These are phyloP conservation scores for Cenococcum geophilum DNA, from an alignment of 495 filamentous ascomycete genomes.

Conservation along the genomic window DNA sequence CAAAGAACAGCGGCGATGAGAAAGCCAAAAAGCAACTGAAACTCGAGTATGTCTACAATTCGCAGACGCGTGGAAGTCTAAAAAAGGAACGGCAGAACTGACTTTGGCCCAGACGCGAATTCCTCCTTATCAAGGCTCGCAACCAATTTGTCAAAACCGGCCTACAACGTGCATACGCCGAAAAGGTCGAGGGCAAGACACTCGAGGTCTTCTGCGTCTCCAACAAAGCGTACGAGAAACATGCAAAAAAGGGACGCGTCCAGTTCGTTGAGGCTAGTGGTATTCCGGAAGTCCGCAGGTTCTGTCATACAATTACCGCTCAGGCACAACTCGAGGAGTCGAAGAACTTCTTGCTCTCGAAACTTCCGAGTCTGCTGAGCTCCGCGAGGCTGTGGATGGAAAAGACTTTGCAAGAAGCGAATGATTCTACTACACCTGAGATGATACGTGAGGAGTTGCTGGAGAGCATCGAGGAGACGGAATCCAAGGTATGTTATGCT, in stretches of 20 bases:
- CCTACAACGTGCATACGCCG: conserved; percentile 21
- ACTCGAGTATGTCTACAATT: conserved; percentile 2
- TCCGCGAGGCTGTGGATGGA: too few species aligned
- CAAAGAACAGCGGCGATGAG: conserved; percentile 18
- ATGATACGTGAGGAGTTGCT: not conserved
- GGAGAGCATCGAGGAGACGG: not conserved
- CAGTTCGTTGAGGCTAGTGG: conserved; percentile 29
- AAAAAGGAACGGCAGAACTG: not conserved
- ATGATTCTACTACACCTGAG: too few species aligned
- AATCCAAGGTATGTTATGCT: not conserved
- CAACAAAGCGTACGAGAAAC: conserved; percentile 31
- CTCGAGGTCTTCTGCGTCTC: conserved; percentile 36
- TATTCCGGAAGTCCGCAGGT: conserved; percentile 32
- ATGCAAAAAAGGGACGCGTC: conserved; percentile 21
- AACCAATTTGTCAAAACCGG: conserved; percentile 29
- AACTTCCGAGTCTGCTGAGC: too few species aligned
- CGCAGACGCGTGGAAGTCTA: not conserved
- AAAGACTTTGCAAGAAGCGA: too few species aligned
- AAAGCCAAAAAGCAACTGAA: conserved; percentile 12
- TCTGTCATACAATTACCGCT: conserved; percentile 30
- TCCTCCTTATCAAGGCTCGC: conserved; percentile 31
- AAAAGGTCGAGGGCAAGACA: not conserved
- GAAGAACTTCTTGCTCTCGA: too few species aligned
- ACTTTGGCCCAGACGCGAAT: conserved; percentile 25
- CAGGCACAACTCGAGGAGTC: not conserved